phyloP scores from a whole-genome alignment of 805 yeast species.

The Metschnikowia sp. region DNA sequence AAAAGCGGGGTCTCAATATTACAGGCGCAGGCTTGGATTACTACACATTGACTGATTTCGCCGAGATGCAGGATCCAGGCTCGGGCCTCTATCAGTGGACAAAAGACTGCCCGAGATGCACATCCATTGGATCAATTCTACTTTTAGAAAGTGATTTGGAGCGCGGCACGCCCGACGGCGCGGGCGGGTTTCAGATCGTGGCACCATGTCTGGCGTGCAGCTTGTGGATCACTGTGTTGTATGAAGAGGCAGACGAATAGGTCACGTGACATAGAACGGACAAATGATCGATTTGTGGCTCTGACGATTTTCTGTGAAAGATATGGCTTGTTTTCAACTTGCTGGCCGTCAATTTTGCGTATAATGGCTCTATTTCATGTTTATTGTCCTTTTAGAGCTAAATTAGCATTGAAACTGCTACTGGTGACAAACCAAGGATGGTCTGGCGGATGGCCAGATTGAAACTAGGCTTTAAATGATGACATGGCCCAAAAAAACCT shows the following conservation, averaged over 20 bases:
- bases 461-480: too few species aligned
- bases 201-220: constrained; percentile 84
- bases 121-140: constrained; percentile 47
- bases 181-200: constrained; percentile 56
- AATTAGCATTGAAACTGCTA: too few species aligned
- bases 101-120: constrained; percentile 68
- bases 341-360: too few species aligned
- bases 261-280: background rate
- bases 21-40: constrained; percentile 69
- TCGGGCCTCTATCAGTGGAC: constrained; percentile 30
- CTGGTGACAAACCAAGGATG: too few species aligned
- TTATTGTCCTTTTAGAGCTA: too few species aligned
- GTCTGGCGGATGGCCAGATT: too few species aligned
- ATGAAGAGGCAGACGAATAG: constrained; percentile 42
- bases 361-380: too few species aligned
- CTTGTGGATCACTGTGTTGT: constrained; percentile 76
- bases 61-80: constrained; percentile 30
- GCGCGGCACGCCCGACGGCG: constrained; percentile 50
- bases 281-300: too few species aligned
- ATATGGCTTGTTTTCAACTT: too few species aligned
- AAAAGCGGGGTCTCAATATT: constrained; percentile 37
- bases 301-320: too few species aligned
- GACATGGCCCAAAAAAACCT: too few species aligned
- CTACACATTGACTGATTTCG: constrained; percentile 62
- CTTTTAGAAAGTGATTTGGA: constrained; percentile 61